Base-by-base conservation (phyloP, 257 asterid species). In the Fraxinus excelsior region DNA sequence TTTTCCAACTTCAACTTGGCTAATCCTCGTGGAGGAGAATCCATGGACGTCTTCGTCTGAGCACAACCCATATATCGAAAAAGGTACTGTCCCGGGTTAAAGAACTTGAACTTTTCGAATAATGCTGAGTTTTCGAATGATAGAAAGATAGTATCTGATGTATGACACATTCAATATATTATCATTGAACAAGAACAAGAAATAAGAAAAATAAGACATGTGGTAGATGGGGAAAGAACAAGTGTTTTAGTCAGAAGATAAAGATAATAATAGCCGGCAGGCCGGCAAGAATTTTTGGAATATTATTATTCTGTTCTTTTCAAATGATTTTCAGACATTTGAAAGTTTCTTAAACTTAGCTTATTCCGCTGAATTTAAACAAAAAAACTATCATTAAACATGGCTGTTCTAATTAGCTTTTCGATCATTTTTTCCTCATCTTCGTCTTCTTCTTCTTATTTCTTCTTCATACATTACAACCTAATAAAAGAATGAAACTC, bases 1-100 rank as follows among this genome's bases (percentile, higher is more conserved):
- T 70, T 84, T 28, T 88, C 89, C 90, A 84, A 67, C 82, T 91
- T 88, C 84, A 85, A 75, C 86, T 73, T 88, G 35, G 84, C 86
- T 60, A 88, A 73, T 76, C 88, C 87, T 18, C 67, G 67, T 5
- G 83, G 83, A 5, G 91, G 88, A 28, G 95, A 87, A 58, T 71
- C 53, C 79, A 64, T 70, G 18, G 91, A 79, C 44, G 87, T 79
- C 68, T 82, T 81, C 38, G 78, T 85, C 62, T 79, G 88, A 81
- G 80, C 86, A 78, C 95, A 84, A 79, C 95, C 96, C 96, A 90
- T 89, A 14, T 58, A 64, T 62, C 32, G 16, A 12, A 68, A 60
- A 78, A 72, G 69, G 38, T 35, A 37, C n/a, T 66, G 44, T 44
- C 11, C 37, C 46, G 53, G 68, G n/a, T 53, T 32, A 68, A 77